Conservation (phyloP, 169 alveolate species). For the Cryptosporidium ryanae region DNA sequence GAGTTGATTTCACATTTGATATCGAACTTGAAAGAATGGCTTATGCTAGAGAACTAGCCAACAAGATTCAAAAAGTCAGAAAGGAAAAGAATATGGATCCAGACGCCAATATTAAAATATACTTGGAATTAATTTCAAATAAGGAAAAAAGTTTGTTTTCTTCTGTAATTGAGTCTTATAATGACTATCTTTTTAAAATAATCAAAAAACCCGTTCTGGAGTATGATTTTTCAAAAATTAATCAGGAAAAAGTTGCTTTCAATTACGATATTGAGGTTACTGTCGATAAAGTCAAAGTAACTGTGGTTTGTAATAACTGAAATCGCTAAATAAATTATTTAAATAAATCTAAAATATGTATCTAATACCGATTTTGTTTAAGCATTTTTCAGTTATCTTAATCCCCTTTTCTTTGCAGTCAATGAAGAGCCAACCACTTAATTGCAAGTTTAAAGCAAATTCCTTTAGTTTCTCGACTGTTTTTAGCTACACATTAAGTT, state of each 20-base stretch:
- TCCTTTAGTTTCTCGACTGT: too few species aligned
- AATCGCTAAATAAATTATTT: background rate
- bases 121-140: conserved; percentile 1
- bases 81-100: conserved; percentile 77
- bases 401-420: too few species aligned
- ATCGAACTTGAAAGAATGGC: conserved; percentile 80
- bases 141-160: background rate
- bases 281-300: conserved; percentile 24
- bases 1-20: conserved; percentile 82
- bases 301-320: conserved; percentile 5
- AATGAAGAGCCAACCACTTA: too few species aligned
- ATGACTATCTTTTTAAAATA: conserved; percentile 49
- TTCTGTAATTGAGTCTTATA: conserved; percentile 12
- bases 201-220: conserved; percentile 33
- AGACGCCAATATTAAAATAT: conserved; percentile 45
- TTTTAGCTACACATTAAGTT: too few species aligned
- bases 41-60: conserved; percentile 83
- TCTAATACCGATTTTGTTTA: too few species aligned
- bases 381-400: too few species aligned
- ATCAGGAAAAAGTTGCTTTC: conserved; percentile 1
- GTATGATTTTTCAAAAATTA: background rate
- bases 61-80: conserved; percentile 85
- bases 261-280: conserved; percentile 38
- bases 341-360: too few species aligned
- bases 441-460: too few species aligned